These are phyloP conservation scores for Adansonia rubrostipa DNA, from an alignment of 441 rosid genomes.

Conservation along the genomic window DNA sequence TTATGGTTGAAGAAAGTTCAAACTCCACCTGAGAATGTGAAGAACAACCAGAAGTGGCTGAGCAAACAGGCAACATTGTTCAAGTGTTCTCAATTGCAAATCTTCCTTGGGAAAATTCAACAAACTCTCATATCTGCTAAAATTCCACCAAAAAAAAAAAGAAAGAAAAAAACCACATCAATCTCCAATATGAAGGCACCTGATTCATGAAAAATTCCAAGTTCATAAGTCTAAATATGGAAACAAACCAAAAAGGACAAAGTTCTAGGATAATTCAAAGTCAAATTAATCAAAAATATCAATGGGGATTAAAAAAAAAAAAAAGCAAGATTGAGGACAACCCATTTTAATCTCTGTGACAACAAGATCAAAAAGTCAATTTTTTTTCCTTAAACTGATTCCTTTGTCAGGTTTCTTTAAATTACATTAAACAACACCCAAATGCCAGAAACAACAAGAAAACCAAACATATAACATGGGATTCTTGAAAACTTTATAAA, in stretches of 20 bases:
- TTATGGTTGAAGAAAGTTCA: slow-evolving; percentile 11
- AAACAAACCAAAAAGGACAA: neutral
- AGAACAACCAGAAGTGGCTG: slow-evolving; percentile 62
- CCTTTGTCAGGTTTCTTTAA: neutral
- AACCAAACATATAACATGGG: neutral
- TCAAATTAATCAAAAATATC: neutral
- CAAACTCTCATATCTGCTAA: slow-evolving; percentile 52
- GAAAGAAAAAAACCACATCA: neutral
- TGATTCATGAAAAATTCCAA: slow-evolving; percentile 10
- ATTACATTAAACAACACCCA: slow-evolving; percentile 4
- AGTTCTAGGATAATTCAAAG: slow-evolving; percentile 1
- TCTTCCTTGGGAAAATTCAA: slow-evolving; percentile 29
- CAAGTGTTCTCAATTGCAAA: slow-evolving; percentile 31
- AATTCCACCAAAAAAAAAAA: slow-evolving; percentile 5
- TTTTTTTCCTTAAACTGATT: neutral
- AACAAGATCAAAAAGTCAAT: neutral
- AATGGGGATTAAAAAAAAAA: neutral
- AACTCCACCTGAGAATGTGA: slow-evolving; percentile 70
- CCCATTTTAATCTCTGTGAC: neutral
- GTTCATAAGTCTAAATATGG: slow-evolving; percentile 1
- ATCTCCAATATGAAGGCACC: slow-evolving; percentile 2
- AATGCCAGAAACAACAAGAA: neutral
- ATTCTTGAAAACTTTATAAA: slow-evolving; percentile 18
- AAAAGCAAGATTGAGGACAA: neutral
- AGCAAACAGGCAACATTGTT: slow-evolving; percentile 77